These are phyloP conservation scores for Epichloe sp. DNA, from an alignment of 2,329 filamentous ascomycete genomes.

Conservation along the genomic window DNA sequence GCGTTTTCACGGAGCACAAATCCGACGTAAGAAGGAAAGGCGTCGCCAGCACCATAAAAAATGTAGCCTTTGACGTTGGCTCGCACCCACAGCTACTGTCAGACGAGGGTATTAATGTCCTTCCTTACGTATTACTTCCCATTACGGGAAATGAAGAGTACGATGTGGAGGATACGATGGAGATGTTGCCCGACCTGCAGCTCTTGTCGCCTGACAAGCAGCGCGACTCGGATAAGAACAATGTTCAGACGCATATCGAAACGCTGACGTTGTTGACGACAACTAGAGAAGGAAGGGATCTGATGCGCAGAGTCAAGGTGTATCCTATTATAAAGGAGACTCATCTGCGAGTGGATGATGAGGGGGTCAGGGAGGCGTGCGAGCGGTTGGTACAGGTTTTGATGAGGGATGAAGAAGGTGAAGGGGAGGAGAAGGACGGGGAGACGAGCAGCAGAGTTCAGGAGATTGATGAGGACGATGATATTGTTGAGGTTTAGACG, in stretches of 20 bases:
- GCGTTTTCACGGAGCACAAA: conserved; percentile 85
- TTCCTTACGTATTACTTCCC: conserved; percentile 81
- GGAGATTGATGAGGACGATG: conserved; percentile 38
- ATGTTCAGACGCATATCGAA: conserved; percentile 79
- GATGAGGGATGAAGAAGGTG: conserved; percentile 59
- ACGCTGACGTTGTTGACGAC: conserved; percentile 74
- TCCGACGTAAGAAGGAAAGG: conserved; percentile 75
- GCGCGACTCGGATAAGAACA: conserved; percentile 62
- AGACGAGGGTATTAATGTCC: conserved; percentile 60
- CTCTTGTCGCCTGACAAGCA: conserved; percentile 80
- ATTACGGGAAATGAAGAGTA: conserved; percentile 84
- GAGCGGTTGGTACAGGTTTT: conserved; percentile 83
- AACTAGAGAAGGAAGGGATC: conserved; percentile 59
- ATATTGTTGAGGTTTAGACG: conserved; percentile 39
- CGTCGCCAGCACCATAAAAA: conserved; percentile 95
- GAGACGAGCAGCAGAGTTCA: conserved; percentile 20
- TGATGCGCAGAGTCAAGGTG: conserved; percentile 63
- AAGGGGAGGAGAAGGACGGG: conserved; percentile 25
- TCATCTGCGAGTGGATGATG: conserved; percentile 64
- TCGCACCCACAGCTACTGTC: conserved; percentile 60
- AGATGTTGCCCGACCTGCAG: conserved; percentile 83
- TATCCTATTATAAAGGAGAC: conserved; percentile 85
- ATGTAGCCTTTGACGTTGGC: conserved; percentile 70
- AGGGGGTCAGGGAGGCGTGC: conserved; percentile 69
- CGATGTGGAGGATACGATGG: conserved; percentile 69